A percentile compares a stretch with the other conserved stretches of the same genome.
Conservation (phyloP, 2,329 filamentous ascomycete species). For the Meredithiella fracta region DNA sequence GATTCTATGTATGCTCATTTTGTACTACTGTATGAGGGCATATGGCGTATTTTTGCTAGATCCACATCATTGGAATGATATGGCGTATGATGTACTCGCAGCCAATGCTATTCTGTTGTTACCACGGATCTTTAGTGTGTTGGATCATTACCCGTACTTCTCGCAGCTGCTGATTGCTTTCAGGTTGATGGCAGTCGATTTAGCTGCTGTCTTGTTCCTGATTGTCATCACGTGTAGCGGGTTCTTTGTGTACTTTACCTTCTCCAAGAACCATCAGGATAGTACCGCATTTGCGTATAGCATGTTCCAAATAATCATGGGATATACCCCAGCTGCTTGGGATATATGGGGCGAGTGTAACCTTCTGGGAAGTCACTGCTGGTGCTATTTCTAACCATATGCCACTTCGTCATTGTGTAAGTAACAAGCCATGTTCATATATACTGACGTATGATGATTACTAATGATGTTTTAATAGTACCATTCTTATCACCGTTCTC, state of each 20-base stretch:
- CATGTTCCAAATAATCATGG: conserved; percentile 88
- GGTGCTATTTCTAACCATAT: conserved; percentile 76
- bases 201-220: conserved; percentile 68
- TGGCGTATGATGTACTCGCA: conserved; percentile 87
- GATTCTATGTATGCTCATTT: conserved; percentile 67
- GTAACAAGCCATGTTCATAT: conserved; percentile 19
- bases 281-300: conserved; percentile 67
- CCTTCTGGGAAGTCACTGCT: conserved; percentile 55
- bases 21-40: conserved; percentile 78
- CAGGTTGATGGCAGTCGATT: conserved; percentile 79
- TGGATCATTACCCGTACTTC: conserved; percentile 93
- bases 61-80: conserved; percentile 55
- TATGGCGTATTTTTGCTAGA: conserved; percentile 77
- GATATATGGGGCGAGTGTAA: conserved; percentile 73
- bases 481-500: conserved; percentile 86
- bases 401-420: conserved; percentile 79
- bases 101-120: conserved; percentile 80
- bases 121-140: conserved; percentile 76
- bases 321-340: conserved; percentile 91
- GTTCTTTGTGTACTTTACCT: conserved; percentile 86
- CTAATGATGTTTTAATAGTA: conserved; percentile 26
- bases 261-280: conserved; percentile 57
- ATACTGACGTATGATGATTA: neutral
- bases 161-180: conserved; percentile 90
- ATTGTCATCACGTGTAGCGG: conserved; percentile 81